These are phyloP conservation scores for Calonectria pseudoreteaudii DNA, from an alignment of 2,329 filamentous ascomycete species.

Conservation along the genomic window DNA sequence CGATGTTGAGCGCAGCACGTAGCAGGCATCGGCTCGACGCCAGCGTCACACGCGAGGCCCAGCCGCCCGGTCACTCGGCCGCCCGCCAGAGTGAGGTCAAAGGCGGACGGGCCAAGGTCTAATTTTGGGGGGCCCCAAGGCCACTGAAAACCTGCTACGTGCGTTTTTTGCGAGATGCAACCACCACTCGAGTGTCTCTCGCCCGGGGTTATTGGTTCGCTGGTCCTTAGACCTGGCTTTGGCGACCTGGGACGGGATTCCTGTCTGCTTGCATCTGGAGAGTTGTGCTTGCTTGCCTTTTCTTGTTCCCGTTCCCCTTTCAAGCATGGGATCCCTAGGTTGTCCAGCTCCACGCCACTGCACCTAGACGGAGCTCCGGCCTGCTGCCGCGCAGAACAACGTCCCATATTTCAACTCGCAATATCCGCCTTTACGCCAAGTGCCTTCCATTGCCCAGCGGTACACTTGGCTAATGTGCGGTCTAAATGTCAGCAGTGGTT, in stretches of 20 bases:
- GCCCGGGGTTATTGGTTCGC: background rate
- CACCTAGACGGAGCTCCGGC: conserved; percentile 35
- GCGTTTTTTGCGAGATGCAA: conserved; percentile 14
- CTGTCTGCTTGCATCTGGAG: background rate
- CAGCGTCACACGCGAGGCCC: conserved; percentile 20
- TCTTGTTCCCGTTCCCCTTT: background rate
- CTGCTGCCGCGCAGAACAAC: conserved; percentile 35
- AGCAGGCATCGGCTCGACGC: conserved; percentile 19
- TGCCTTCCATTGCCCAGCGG: conserved; percentile 22
- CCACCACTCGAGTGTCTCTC: conserved; percentile 12
- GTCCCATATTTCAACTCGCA: conserved; percentile 33
- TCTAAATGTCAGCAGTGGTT: conserved; percentile 26
- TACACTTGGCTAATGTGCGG: conserved; percentile 31
- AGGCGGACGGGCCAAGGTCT: conserved; percentile 8
- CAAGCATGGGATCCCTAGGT: conserved; percentile 34
- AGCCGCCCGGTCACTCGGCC: conserved; percentile 11
- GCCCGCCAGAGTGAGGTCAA: conserved; percentile 13
- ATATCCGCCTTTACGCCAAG: conserved; percentile 25
- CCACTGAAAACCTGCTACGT: conserved; percentile 24
- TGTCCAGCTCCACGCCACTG: conserved; percentile 36
- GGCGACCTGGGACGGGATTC: conserved; percentile 19
- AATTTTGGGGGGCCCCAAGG: background rate
- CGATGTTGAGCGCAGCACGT: conserved; percentile 27
- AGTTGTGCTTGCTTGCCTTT: conserved; percentile 25
- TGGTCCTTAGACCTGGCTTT: background rate